Evolutionary conservation across 2,329 filamentous ascomycete genomes (phyloP).

Genomic region (Remersonia thermophila): DNA sequence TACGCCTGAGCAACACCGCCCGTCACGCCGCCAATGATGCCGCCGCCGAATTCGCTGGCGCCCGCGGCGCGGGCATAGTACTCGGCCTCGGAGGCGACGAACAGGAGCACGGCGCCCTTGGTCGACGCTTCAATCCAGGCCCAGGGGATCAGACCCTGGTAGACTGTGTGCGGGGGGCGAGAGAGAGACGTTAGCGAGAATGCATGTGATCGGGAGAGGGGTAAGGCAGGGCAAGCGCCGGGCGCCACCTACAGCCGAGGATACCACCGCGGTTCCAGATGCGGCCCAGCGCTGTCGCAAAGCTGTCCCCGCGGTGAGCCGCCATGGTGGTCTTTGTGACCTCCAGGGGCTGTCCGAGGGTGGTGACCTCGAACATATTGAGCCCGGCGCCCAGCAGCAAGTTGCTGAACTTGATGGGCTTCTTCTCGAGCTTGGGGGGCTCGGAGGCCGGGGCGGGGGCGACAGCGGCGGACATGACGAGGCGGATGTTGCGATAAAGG

Average conservation of each 20-base stretch:
- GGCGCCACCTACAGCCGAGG: conserved; percentile 69
- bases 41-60: conserved; percentile 73
- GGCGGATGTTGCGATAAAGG: conserved; percentile 40
- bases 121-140: conserved; percentile 99
- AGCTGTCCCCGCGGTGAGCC: conserved; percentile 82
- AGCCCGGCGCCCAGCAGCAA: conserved; percentile 84
- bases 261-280: conserved; percentile 92
- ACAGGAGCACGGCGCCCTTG: conserved; percentile 97
- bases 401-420: conserved; percentile 99
- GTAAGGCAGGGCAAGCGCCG: background rate
- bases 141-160: conserved; percentile 98
- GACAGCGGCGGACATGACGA: conserved; percentile 50
- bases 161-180: conserved; percentile 50
- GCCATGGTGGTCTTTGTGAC: conserved; percentile 99
- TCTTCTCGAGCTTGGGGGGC: conserved; percentile 70
- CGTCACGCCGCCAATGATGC: conserved; percentile 81
- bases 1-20: conserved; percentile 97
- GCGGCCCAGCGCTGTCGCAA: conserved; percentile 66
- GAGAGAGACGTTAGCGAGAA: conserved; percentile 18
- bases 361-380: conserved; percentile 84
- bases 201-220: conserved; percentile 1
- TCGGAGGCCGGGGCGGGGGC: conserved; percentile 37
- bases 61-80: conserved; percentile 79
- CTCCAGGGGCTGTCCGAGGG: conserved; percentile 71
- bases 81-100: conserved; percentile 96